Evolutionary conservation across 1,284 basidiomycete genomes (phyloP).

Genomic region (Ustilago nuda): DNA sequence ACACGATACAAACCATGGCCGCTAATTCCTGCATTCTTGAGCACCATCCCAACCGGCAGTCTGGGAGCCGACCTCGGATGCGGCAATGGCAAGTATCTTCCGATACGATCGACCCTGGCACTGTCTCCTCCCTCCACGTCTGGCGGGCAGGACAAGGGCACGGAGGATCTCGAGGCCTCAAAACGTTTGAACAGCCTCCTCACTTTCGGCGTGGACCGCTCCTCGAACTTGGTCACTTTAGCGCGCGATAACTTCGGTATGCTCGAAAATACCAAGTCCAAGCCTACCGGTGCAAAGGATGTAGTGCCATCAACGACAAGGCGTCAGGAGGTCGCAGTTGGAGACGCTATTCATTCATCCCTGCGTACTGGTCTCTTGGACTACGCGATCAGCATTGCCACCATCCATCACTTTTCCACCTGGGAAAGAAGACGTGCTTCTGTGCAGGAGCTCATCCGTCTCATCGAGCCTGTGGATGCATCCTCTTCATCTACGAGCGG

Average conservation of each 20-base stretch:
- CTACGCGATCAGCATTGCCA: slow-evolving; percentile 67
- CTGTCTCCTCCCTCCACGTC: neutral
- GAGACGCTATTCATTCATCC: slow-evolving; percentile 60
- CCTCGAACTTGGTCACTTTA: slow-evolving; percentile 73
- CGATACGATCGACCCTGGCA: slow-evolving; percentile 56
- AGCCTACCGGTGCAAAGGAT: neutral
- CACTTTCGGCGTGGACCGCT: slow-evolving; percentile 75
- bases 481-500: neutral
- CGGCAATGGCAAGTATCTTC: slow-evolving; percentile 96
- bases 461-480: slow-evolving; percentile 34
- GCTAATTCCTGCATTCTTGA: slow-evolving; percentile 84
- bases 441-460: slow-evolving; percentile 61
- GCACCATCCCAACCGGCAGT: slow-evolving; percentile 79
- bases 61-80: slow-evolving; percentile 94
- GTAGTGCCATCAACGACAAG: neutral
- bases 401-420: slow-evolving; percentile 68
- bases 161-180: neutral
- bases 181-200: slow-evolving; percentile 37
- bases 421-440: slow-evolving; percentile 52
- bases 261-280: slow-evolving; percentile 1
- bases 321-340: slow-evolving; percentile 63
- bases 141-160: neutral
- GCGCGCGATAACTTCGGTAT: slow-evolving; percentile 55
- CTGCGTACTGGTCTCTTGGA: slow-evolving; percentile 56
- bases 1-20: slow-evolving; percentile 99